Conservation (phyloP, 371 early-diverging fungal species). For the Nosema muscidifuracis region DNA sequence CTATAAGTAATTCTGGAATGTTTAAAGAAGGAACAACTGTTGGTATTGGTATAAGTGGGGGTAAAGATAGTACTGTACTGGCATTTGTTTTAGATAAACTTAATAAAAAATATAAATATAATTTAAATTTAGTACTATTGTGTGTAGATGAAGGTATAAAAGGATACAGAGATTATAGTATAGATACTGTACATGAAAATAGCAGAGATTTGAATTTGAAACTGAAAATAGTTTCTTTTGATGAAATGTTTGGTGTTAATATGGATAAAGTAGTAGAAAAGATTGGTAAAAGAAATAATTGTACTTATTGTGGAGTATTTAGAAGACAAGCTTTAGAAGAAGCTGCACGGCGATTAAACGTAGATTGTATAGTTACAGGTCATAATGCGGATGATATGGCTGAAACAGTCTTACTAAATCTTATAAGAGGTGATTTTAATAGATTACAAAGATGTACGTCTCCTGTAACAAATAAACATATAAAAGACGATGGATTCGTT, state of each 20-base stretch:
- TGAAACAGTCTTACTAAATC: conserved; percentile 96
- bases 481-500: conserved; percentile 10
- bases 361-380: conserved; percentile 91
- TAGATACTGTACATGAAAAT: conserved; percentile 91
- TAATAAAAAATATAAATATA: conserved; percentile 85
- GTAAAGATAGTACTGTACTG: conserved; percentile 96
- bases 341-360: conserved; percentile 78
- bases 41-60: conserved; percentile 92
- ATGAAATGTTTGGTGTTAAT: conserved; percentile 84
- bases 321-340: conserved; percentile 93
- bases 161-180: conserved; percentile 93
- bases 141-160: conserved; percentile 98
- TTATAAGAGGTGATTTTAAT: conserved; percentile 88
- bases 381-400: conserved; percentile 99
- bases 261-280: conserved; percentile 87
- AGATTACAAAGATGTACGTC: conserved; percentile 84
- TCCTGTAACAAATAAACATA: conserved; percentile 72
- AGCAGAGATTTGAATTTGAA: conserved; percentile 82
- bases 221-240: conserved; percentile 81
- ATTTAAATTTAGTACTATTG: conserved; percentile 77
- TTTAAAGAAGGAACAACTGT: conserved; percentile 80
- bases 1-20: conserved; percentile 72
- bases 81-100: conserved; percentile 85
- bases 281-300: conserved; percentile 89
- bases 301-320: conserved; percentile 98